Base-by-base conservation (phyloP, 371 early-diverging fungal genomes). In the Rhizomucor miehei region DNA sequence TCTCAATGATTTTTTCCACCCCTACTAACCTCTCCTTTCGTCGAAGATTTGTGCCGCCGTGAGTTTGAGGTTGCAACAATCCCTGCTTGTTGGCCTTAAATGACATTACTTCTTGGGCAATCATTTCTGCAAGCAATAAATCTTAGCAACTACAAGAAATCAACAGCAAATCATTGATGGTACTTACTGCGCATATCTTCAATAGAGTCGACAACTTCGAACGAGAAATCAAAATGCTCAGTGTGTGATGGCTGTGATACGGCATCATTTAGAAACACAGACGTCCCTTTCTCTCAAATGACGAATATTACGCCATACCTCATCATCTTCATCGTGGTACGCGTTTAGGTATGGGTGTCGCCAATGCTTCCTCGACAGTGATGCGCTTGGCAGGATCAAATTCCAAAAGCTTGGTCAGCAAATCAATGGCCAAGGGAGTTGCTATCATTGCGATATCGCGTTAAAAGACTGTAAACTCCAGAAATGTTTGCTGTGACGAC, bases 141-240 rank as follows among this genome's bases (percentile, higher is more conserved):
- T 36, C 13, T 20, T 6, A 16, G 19, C 14, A 37, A 57, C 36
- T 35, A 14, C 12, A n/a, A 35, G 17, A 34, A 14, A 1, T 1
- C 5, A 17, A 20, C 25, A 17, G 4, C 11, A 24, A 44, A 36
- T 55, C 13, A 12, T 39, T 11, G 3, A 25, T 21, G 14, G 37
- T 12, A 71, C 79, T 66, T 77, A 87, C 93, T 67, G 69, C 88
- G 90, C 89, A 97, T 93, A 10, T 92, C 92, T 21, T 89, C 90
- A 57, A 94, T 87, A 1, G 83, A 71, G 44, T 93, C 92, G 19
- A 89, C 81, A 20, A 81, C 73, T 68, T 97, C 97, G 68, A 97
- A 97, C 1, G 91, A 87, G 73, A 97, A 95, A 67, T 95, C 95
- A 81, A 95, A 97, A 14, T 73, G 52, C 21, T 73, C 73, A 6